Percentiles rank a stretch among this genome's conserved stretches.
Evolutionary conservation across 768 basidiomycete species (phyloP).

Genomic region (Trichaptum fuscoviolaceum): DNA sequence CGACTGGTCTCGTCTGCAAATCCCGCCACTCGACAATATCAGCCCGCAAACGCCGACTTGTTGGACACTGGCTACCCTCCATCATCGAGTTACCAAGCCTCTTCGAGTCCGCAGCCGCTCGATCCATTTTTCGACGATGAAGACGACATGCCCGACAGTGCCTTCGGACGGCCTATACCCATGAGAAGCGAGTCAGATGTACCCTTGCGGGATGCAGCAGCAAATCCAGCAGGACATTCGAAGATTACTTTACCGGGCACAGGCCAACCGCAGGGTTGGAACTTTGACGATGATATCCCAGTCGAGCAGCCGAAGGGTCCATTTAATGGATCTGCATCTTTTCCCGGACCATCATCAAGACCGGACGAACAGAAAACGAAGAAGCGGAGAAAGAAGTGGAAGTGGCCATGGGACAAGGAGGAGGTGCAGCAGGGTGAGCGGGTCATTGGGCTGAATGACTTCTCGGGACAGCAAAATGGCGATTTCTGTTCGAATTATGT

Average conservation of each 20-base stretch:
- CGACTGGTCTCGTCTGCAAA: conserved; percentile 69
- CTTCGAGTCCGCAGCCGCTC: conserved; percentile 44
- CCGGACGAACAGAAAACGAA: conserved; percentile 18
- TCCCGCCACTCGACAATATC: conserved; percentile 52
- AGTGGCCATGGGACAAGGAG: conserved; percentile 81
- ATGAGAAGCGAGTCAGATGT: conserved; percentile 48
- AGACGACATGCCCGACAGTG: conserved; percentile 55
- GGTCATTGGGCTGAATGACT: conserved; percentile 78
- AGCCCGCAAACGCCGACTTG: conserved; percentile 32
- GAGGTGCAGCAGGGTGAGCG: conserved; percentile 66
- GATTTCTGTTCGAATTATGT: conserved; percentile 80
- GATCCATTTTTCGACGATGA: conserved; percentile 92
- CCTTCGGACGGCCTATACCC: conserved; percentile 48
- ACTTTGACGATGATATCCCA: conserved; percentile 60
- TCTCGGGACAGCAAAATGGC: conserved; percentile 46
- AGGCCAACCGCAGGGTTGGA: conserved; percentile 64
- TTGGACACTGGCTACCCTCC: conserved; percentile 51
- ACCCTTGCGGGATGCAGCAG: conserved; percentile 54
- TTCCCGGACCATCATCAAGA: conserved; percentile 33
- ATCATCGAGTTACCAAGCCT: conserved; percentile 32
- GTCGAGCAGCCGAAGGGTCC: conserved; percentile 20
- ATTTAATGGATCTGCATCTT: conserved; percentile 27
- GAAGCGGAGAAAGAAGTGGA: conserved; percentile 45
- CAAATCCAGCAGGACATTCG: conserved; percentile 54
- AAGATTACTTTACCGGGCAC: conserved; percentile 37